phyloP scores from a whole-genome alignment of 257 asterid genomes.

The Nicotiana attenuata region DNA sequence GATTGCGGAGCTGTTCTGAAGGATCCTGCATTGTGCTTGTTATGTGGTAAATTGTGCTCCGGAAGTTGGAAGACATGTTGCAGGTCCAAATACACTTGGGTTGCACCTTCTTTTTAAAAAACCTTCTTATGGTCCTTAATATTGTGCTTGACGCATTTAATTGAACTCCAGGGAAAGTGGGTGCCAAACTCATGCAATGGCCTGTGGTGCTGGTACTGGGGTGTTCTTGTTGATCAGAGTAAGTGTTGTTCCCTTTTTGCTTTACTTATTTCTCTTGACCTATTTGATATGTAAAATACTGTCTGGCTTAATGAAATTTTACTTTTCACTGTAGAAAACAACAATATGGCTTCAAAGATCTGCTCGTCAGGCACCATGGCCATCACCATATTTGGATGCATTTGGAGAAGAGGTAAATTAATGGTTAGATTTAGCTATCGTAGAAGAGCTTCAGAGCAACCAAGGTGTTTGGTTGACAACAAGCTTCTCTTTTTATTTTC shows the following conservation, averaged over 20 bases:
- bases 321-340: slow-evolving; percentile 53
- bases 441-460: slow-evolving; percentile 5
- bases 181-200: slow-evolving; percentile 72
- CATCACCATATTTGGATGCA: slow-evolving; percentile 93
- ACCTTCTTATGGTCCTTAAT: neutral
- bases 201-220: slow-evolving; percentile 94
- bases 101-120: neutral
- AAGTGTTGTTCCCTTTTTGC: slow-evolving; percentile 19
- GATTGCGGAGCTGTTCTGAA: slow-evolving; percentile 63
- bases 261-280: neutral
- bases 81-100: slow-evolving; percentile 48
- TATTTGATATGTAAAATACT: neutral
- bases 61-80: slow-evolving; percentile 85
- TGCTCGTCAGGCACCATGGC: slow-evolving; percentile 97
- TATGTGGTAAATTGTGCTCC: slow-evolving; percentile 93
- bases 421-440: neutral
- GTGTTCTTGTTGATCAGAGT: slow-evolving; percentile 89
- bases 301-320: neutral
- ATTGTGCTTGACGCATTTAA: slow-evolving; percentile 11
- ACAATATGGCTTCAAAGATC: slow-evolving; percentile 87
- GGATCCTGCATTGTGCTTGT: slow-evolving; percentile 86
- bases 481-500: neutral
- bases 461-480: neutral
- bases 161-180: slow-evolving; percentile 57
- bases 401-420: slow-evolving; percentile 93